phyloP scores from a whole-genome alignment of 306 rosid species.

The Albizia julibrissin region DNA sequence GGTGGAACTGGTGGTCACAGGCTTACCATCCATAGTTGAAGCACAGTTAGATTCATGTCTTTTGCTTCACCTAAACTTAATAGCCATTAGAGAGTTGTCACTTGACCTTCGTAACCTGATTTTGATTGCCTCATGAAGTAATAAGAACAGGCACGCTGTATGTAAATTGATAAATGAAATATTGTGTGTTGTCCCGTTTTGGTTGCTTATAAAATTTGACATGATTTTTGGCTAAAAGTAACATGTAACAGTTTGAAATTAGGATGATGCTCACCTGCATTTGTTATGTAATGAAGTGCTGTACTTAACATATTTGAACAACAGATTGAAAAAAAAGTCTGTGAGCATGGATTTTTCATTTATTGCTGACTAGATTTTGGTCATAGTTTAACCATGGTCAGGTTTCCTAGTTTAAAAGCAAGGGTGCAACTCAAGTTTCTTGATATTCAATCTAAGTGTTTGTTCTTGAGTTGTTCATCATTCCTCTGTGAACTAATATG shows the following conservation, averaged over 20 bases:
- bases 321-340: not conserved
- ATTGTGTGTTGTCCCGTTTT: not conserved
- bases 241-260: not conserved
- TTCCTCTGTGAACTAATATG: not conserved
- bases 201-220: constrained; percentile 1
- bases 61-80: constrained; percentile 11
- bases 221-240: not conserved
- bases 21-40: constrained; percentile 2
- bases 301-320: not conserved
- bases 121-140: not conserved
- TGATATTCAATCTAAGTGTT: not conserved
- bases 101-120: not conserved
- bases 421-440: constrained; percentile 11
- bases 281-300: constrained; percentile 2
- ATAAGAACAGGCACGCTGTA: not conserved
- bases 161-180: not conserved
- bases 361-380: not conserved
- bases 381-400: not conserved
- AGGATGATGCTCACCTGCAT: not conserved
- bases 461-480: not conserved
- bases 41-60: not conserved
- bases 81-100: not conserved
- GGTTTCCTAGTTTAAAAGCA: constrained; percentile 6
- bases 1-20: not conserved
- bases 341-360: not conserved